phyloP scores from a whole-genome alignment of 2,329 filamentous ascomycete genomes.

The Rhytidhysteron rufulum region DNA sequence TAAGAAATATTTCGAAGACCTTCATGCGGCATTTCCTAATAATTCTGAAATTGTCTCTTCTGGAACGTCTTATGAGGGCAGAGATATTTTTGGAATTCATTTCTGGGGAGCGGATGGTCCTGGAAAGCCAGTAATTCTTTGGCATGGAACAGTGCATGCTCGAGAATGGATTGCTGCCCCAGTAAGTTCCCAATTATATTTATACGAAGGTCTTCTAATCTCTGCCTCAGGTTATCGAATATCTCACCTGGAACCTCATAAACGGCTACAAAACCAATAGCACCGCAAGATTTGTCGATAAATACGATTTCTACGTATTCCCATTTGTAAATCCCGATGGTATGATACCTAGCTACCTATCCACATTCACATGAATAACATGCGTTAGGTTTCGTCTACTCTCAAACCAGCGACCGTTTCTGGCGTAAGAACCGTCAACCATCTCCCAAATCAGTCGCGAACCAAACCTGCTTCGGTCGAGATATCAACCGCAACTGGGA shows the following conservation, averaged over 20 bases:
- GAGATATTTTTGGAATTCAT: too few relatives aligned
- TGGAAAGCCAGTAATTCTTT: too few relatives aligned
- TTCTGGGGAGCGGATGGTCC: too few relatives aligned
- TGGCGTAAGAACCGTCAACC: conserved; percentile 34
- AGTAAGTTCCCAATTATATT: too few relatives aligned
- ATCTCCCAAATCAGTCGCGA: conserved; percentile 32
- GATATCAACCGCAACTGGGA: conserved; percentile 35
- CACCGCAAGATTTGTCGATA: conserved; percentile 47
- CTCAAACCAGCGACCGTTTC: conserved; percentile 28
- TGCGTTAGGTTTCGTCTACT: conserved; percentile 26
- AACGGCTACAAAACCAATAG: conserved; percentile 40
- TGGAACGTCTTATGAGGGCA: too few relatives aligned
- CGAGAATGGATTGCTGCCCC: too few relatives aligned
- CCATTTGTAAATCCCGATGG: conserved; percentile 9
- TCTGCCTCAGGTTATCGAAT: too few relatives aligned
- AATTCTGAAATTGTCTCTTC: conserved; percentile 27
- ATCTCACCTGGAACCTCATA: too few relatives aligned
- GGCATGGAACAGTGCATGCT: too few relatives aligned
- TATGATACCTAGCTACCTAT: conserved; percentile 37
- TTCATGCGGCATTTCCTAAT: conserved; percentile 21
- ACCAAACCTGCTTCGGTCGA: conserved; percentile 26
- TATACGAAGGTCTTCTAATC: too few relatives aligned
- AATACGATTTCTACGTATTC: conserved; percentile 57
- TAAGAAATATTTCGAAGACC: conserved; percentile 23
- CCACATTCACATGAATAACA: conserved; percentile 37